Evolutionary conservation across 805 yeast species (phyloP), one percentile per base, ranked within the genome.

Genomic region (Wickerhamiella qilinensis): DNA sequence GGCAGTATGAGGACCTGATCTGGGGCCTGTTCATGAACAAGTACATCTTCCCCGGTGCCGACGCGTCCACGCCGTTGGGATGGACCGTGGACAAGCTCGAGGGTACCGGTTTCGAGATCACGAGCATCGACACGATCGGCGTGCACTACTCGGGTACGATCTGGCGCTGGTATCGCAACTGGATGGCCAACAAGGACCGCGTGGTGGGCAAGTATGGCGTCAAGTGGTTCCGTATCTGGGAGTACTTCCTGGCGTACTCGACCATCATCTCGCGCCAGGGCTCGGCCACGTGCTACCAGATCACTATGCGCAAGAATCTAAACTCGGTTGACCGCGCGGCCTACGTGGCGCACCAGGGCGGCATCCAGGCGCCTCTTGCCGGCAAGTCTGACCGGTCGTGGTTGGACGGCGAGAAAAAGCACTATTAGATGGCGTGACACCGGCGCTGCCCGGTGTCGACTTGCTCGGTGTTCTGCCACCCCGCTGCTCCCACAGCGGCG

Each of bases 11-110:
- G 65, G 95, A 84, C 60, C 69, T 84, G 54, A 68, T 75, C 60
- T 84, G 94, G 95, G 95, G 95, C 52, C 67, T 85, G 57, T 84
- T 84, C 63, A 85, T 84, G 94, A 84, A 85, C 74, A 84, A 82
- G 68, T 84, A 82, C 63, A 78, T 84, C 57, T 84, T 84, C 83
- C 94, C 95, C 33, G 95, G 95, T 62, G 94, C 94, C 38, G 95
- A 84, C 64, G 94, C 94, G 35, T 82, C 93, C 5, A 85, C 95
- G 41, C 95, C 95, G 29, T 70, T 85, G 50, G 83, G 83, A 43
- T 85, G 81, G 54, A 88, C 83, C 46, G 67, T 76, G 43, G 71
- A 78, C 45, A 65, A 71, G 45, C 71, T 84, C 56, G 95, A 84
- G 65, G 76, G 73, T 30, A 73, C 78, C 42, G 94, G 94, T 2